phyloP scores from a whole-genome alignment of 495 filamentous ascomycete species.

The Viridothelium virens region DNA sequence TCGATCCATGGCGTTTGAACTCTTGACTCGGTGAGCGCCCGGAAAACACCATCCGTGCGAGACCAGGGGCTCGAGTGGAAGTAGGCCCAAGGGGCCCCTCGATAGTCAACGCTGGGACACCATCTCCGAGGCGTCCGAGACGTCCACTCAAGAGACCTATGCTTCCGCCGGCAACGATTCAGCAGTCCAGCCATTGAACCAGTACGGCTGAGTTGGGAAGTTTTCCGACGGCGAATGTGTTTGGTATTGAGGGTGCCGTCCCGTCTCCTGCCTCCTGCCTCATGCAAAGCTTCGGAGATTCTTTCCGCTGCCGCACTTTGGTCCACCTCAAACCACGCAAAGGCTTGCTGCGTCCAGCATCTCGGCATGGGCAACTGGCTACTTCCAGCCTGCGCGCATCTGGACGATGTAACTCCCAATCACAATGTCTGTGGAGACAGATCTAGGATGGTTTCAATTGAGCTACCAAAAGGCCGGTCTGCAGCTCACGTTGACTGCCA shows the following conservation, averaged over 20 bases:
- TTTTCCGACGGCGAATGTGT: background rate
- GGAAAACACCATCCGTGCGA: slow-evolving; percentile 46
- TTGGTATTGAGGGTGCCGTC: background rate
- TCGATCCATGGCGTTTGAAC: slow-evolving; percentile 66
- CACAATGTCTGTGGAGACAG: slow-evolving; percentile 23
- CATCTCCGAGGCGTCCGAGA: background rate
- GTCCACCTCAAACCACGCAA: background rate
- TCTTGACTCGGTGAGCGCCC: slow-evolving; percentile 46
- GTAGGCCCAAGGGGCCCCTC: background rate
- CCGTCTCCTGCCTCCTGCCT: no score
- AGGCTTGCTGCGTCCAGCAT: no score
- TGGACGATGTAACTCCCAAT: slow-evolving; percentile 1
- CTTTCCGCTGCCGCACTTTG: background rate
- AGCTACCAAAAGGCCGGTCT: slow-evolving; percentile 19
- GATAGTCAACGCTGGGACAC: background rate
- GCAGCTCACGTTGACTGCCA: slow-evolving; percentile 23
- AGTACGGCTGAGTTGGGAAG: background rate
- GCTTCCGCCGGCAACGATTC: background rate
- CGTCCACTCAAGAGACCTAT: background rate
- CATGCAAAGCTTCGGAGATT: background rate
- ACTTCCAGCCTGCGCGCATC: background rate
- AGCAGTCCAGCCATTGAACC: background rate
- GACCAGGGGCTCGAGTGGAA: slow-evolving; percentile 23
- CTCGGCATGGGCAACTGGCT: no score
- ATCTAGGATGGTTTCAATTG: slow-evolving; percentile 29